Base-by-base conservation (phyloP, 2,329 filamentous ascomycete genomes). In the Coleophoma eucalyptorum region DNA sequence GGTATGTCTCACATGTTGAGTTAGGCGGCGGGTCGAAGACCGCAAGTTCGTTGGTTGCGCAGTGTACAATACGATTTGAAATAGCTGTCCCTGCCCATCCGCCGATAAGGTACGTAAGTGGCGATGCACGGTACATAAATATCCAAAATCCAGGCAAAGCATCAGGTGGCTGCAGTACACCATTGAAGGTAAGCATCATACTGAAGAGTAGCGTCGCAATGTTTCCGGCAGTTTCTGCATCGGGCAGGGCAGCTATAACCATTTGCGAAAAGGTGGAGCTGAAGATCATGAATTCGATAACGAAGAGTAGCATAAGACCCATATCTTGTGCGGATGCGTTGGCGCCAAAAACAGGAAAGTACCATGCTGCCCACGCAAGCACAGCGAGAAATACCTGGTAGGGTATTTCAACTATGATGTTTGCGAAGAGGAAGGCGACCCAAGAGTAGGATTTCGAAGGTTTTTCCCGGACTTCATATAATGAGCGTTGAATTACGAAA, bases 191-290 rank as follows among this genome's bases (percentile, higher is more conserved):
- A 50, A 91, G 73, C 55, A 78, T 83, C 52, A 92, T 75, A 44
- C 78, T 82, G 72, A 91, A 91, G 59, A 87, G 70, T 52, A 92
- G 65, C 55, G 89, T 89, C 62, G 86, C 86, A 54, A 92, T 74
- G 67, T 90, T 89, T 48, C 83, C 86, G 52, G 83, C 88, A 1
- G 80, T 85, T 67, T 91, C 87, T 18, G 88, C 86, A 34, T 81
- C 81, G 50, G 88, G 84, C 53, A 90, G 80, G 11, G 83, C 85
- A 2, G 88, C 83, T 57, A 93, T 89, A 57, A 89, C 74, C 69
- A 91, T 80, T 53, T 87, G 81, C 12, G 87, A 83, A 64, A 94
- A 94, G 5, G 89, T 93, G n/a, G 82, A 88, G 0, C 86, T 84
- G 69, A 90, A 91, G 47, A 93, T 69, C 57, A 92, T 77, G 77